These are phyloP conservation scores for Cytospora piceicola DNA, from an alignment of 2,329 filamentous ascomycete species.

Conservation along the genomic window DNA sequence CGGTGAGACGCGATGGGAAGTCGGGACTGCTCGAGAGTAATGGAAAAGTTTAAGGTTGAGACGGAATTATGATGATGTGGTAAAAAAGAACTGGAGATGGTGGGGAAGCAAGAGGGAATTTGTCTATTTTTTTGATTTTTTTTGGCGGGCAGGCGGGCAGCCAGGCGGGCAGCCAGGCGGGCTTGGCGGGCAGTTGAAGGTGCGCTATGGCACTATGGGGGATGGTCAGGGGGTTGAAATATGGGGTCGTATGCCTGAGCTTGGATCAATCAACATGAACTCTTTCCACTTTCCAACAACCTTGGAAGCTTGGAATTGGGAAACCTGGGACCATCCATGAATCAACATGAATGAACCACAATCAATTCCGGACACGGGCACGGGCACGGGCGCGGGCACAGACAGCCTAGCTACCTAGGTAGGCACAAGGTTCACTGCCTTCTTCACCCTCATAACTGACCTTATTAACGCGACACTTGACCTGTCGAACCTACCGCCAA, in stretches of 20 bases:
- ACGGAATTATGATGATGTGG: conserved; percentile 1
- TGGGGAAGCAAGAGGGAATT: background rate
- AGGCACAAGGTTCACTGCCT: background rate
- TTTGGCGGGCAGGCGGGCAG: too few relatives aligned
- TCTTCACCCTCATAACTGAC: background rate
- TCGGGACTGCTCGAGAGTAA: background rate
- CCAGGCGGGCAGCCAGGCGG: too few relatives aligned
- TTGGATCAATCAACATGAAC: background rate
- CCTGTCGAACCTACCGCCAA: too few relatives aligned
- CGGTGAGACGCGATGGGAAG: background rate
- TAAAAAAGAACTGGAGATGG: conserved; percentile 6
- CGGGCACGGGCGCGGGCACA: background rate
- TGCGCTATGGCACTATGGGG: background rate
- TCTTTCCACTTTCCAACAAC: background rate
- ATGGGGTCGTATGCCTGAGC: background rate
- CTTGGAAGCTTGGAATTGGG: background rate
- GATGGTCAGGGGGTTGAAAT: background rate
- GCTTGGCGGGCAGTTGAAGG: background rate
- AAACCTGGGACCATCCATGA: too few relatives aligned
- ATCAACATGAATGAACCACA: background rate
- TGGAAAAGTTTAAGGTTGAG: background rate
- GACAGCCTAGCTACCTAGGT: background rate
- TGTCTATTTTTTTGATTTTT: too few relatives aligned
- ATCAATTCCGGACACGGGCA: background rate
- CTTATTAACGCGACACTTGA: too few relatives aligned